Base-by-base conservation (phyloP, 441 rosid genomes). In the Pelargonium fulgidum region DNA sequence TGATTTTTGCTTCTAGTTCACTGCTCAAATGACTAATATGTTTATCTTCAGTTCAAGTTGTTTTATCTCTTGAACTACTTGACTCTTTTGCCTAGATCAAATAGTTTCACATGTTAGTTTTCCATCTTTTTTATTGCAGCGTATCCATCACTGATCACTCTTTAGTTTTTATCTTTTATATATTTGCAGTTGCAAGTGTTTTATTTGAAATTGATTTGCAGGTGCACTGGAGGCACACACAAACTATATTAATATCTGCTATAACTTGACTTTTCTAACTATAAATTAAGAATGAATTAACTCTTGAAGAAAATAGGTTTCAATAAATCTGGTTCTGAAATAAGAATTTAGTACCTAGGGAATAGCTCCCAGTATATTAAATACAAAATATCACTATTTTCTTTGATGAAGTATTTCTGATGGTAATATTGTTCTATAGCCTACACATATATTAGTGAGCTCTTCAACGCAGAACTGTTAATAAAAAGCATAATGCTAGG, bases 71-170 rank as follows among this genome's bases (percentile, higher is more conserved):
- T 61, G 22, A 3, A 58, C n/a, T 65, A 22, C 41, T 11, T 12
- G 26, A 42, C 41, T 41, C 4, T 48, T 11, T 16, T 63, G 42
- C 33, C 48, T 9, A 5, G 20, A 12, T 20, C 33, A 59, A 20
- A 59, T 20, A 59, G 64, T 59, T 22, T 24, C 20, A 17, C 64
- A 10, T 59, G 64, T 59, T 59, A 20, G 36, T 59, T 59, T 59
- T 20, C 36, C 33, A 59, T 7, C 8, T 59, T 59, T 44, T 20
- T 22, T 17, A 56, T 56, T 8, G 10, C 10, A 7, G 62, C 9
- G 20, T 17, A 56, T 36, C 26, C 24, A n/a, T n/a, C n/a, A n/a
- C n/a, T n/a, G n/a, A 62, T 62, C n/a, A 0, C 36, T 26, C 42
- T 62, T n/a, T 13, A 62, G 4, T 62, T 33, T 26, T n/a, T 62